Evolutionary conservation across 1,139 yeast species (phyloP).

Genomic region (Schizosaccharomyces versatilis): DNA sequence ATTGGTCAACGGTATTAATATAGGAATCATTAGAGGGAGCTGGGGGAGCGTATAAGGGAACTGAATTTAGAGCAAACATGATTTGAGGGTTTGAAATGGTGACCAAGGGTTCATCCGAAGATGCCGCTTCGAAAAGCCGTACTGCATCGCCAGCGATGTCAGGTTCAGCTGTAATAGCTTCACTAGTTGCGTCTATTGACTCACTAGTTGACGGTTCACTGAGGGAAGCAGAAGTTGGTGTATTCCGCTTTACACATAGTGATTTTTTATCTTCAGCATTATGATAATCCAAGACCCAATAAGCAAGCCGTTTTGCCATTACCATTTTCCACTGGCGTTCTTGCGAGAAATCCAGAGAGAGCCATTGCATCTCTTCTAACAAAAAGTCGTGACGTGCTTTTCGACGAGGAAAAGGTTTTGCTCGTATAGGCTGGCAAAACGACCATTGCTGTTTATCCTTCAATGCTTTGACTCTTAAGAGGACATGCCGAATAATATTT

Average conservation of each 20-base stretch:
- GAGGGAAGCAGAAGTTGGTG: too few species aligned
- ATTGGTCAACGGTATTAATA: slow-evolving; percentile 2
- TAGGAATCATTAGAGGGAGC: slow-evolving; percentile 4
- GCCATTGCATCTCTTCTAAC: slow-evolving; percentile 67
- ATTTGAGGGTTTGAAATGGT: slow-evolving; percentile 3
- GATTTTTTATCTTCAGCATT: slow-evolving; percentile 3
- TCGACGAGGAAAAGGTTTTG: slow-evolving; percentile 41
- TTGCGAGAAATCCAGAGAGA: slow-evolving; percentile 60
- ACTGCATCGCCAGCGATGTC: neutral
- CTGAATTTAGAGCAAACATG: neutral
- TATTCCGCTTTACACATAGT: neutral
- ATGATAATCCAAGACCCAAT: slow-evolving; percentile 9
- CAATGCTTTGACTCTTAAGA: slow-evolving; percentile 78
- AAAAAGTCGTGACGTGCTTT: slow-evolving; percentile 50
- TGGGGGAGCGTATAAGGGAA: slow-evolving; percentile 9
- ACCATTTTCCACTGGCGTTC: slow-evolving; percentile 20
- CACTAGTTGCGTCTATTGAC: too few species aligned
- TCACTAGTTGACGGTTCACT: too few species aligned
- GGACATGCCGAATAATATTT: slow-evolving; percentile 78
- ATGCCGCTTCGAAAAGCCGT: neutral
- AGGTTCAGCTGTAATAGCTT: neutral
- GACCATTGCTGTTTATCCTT: slow-evolving; percentile 83
- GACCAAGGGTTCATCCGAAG: slow-evolving; percentile 7
- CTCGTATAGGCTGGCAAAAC: slow-evolving; percentile 57
- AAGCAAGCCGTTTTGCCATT: slow-evolving; percentile 8